Evolutionary conservation across 108 stramenopile species (phyloP), one percentile per base, ranked within the genome.

Genomic region (Skeletonema tropicum): DNA sequence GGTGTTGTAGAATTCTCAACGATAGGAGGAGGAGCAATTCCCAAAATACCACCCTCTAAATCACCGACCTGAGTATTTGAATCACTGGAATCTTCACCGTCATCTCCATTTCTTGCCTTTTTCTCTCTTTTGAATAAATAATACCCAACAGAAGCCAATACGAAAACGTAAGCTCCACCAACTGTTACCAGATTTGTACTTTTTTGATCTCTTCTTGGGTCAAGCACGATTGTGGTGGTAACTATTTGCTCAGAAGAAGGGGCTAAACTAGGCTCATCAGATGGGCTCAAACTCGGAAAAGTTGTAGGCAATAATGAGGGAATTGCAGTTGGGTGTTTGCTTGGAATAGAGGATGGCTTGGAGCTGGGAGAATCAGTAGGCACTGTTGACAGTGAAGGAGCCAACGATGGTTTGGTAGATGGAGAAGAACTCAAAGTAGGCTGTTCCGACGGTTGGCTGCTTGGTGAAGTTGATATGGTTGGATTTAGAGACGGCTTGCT

Each of bases 401-500:
- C 21, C 13, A 32, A 26, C 9, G 70, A 71, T 25, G 70, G 70
- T 29, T 23, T 4, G 14, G 13, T 1, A 12, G 60, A 36, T 11
- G 64, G 73, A 38, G n/a, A 6, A 58, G 31, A 25, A 52, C 49
- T 52, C 0, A 52, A 4, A 52, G 19, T 52, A 21, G 49, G 49
- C 49, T 52, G 49, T 21, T 15, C 32, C 2, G 73, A 58, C 21
- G 73, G 73, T 57, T 30, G 25, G 42, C n/a, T 29, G 32, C 64
- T 64, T 38, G 64, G 48, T 13, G 75, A 63, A 1, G 68, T 68
- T 14, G 69, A 64, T 15, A 39, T 39, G 10, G 68, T 70, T 13
- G 75, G 75, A 35, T 15, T 1, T 0, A 9, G 25, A 30, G 68
- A 62, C 25, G 75, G 75, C 45, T 62, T 25, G 39, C 21, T 36